Evolutionary conservation across 1,284 basidiomycete genomes (phyloP).

Genomic region (Takashimella tepidaria): DNA sequence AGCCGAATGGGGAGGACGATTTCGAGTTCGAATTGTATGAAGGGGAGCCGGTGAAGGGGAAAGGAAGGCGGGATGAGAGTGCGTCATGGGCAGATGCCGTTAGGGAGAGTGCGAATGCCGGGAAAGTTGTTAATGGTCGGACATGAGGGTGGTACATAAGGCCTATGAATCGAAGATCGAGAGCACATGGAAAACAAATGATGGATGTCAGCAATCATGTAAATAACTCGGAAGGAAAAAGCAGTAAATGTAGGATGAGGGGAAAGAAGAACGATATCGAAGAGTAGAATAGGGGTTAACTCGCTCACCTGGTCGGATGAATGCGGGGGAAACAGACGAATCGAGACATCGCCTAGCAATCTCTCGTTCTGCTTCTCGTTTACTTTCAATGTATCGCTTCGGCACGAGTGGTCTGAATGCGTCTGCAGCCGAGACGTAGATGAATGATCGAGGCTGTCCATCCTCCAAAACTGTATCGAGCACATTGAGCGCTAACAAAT

Average conservation of each 20-base stretch:
- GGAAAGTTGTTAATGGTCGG: slow-evolving; percentile 77
- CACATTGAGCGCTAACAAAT: slow-evolving; percentile 59
- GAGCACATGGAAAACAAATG: too few relatives aligned
- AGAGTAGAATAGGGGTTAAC: too few relatives aligned
- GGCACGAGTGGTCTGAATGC: slow-evolving; percentile 82
- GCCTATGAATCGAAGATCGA: too few relatives aligned
- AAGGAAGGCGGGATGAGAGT: slow-evolving; percentile 27
- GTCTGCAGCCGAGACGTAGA: slow-evolving; percentile 93
- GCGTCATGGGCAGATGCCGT: slow-evolving; percentile 64
- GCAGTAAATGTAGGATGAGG: too few relatives aligned
- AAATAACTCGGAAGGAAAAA: too few relatives aligned
- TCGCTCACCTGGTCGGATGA: slow-evolving; percentile 74
- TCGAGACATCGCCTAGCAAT: slow-evolving; percentile 49
- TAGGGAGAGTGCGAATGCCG: slow-evolving; percentile 77
- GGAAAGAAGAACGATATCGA: too few relatives aligned
- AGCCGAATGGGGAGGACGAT: slow-evolving; percentile 54
- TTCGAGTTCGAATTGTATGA: too few relatives aligned
- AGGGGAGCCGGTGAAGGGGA: background rate
- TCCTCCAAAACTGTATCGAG: slow-evolving; percentile 61
- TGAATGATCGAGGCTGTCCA: slow-evolving; percentile 56
- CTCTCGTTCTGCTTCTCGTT: slow-evolving; percentile 76
- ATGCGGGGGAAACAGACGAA: slow-evolving; percentile 57
- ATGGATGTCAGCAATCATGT: too few relatives aligned
- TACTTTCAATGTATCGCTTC: slow-evolving; percentile 77
- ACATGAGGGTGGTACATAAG: slow-evolving; percentile 93